Percentiles rank a stretch among this genome's conserved stretches.
Conservation (phyloP, 352 stramenopile species). For the Pythium periplocum region DNA sequence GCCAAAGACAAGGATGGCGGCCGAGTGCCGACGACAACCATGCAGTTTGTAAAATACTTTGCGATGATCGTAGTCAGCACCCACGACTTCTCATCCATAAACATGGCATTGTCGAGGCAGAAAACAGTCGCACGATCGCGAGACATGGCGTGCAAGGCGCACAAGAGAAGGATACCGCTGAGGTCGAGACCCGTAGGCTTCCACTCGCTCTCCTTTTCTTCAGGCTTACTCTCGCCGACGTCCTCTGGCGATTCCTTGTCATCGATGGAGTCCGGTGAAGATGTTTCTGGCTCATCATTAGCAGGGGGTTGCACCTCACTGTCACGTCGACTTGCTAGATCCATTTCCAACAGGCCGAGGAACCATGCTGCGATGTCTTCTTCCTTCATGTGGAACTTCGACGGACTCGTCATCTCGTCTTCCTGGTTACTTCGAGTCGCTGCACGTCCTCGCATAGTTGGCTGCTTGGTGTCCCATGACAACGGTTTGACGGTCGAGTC, state of each 20-base stretch:
- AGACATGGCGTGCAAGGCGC: slow-evolving; percentile 71
- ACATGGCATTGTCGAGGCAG: slow-evolving; percentile 82
- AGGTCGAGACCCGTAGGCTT: slow-evolving; percentile 57
- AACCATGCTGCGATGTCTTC: slow-evolving; percentile 72
- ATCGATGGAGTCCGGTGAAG: too few relatives aligned
- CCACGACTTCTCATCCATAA: slow-evolving; percentile 87
- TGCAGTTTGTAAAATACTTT: slow-evolving; percentile 85
- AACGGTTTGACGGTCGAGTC: not conserved
- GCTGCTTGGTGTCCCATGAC: slow-evolving; percentile 5
- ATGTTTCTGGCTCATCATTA: too few relatives aligned
- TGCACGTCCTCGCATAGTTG: too few relatives aligned
- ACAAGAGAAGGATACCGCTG: slow-evolving; percentile 73
- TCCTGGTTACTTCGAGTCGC: slow-evolving; percentile 8
- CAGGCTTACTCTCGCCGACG: too few relatives aligned
- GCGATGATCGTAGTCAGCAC: slow-evolving; percentile 71
- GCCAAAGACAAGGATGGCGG: slow-evolving; percentile 57
- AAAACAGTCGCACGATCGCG: slow-evolving; percentile 63
- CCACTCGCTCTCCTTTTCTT: slow-evolving; percentile 38
- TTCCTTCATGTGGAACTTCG: slow-evolving; percentile 41
- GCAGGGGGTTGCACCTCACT: slow-evolving; percentile 12
- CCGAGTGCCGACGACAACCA: slow-evolving; percentile 65
- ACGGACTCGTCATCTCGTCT: slow-evolving; percentile 13
- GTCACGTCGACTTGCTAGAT: slow-evolving; percentile 30
- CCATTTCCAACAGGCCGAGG: slow-evolving; percentile 53
- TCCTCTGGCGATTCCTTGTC: too few relatives aligned